A percentile compares a stretch with the other conserved stretches of the same genome.
These are phyloP conservation scores for Nitzschia inconspicua DNA, from an alignment of 108 stramenopile species.

Conservation along the genomic window DNA sequence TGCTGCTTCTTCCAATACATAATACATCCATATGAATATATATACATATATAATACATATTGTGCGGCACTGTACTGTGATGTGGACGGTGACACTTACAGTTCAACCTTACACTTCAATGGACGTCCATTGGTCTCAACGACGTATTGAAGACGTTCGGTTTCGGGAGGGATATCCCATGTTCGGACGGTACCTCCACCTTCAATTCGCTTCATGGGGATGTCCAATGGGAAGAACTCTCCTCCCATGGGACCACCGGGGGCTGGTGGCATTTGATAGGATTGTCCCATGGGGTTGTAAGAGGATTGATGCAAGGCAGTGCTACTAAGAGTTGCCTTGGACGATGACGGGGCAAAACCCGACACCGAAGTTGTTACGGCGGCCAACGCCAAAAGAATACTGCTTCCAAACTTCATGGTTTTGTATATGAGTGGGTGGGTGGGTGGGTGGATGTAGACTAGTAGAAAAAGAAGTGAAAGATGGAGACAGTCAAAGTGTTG, in stretches of 20 bases:
- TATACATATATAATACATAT: background rate
- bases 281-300: background rate
- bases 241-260: background rate
- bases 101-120: slow-evolving; percentile 55
- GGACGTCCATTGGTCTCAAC: slow-evolving; percentile 66
- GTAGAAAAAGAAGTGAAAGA: background rate
- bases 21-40: too few species aligned
- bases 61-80: background rate
- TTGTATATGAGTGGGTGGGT: background rate
- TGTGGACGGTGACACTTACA: slow-evolving; percentile 5
- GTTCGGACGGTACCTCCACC: slow-evolving; percentile 67
- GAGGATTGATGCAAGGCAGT: background rate
- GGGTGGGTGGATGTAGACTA: too few species aligned
- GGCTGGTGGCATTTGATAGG: background rate
- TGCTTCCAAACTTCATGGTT: slow-evolving; percentile 2
- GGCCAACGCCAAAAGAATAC: background rate
- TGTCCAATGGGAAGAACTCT: slow-evolving; percentile 43
- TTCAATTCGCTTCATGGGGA: slow-evolving; percentile 55
- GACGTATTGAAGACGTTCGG: slow-evolving; percentile 51
- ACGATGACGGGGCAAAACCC: background rate
- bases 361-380: slow-evolving; percentile 1
- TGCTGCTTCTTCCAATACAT: too few species aligned
- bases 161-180: slow-evolving; percentile 58
- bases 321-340: background rate
- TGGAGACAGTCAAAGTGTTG: too few species aligned